A percentile compares a stretch with the other conserved stretches of the same genome.
Evolutionary conservation across 2,329 filamentous ascomycete genomes (phyloP).

Genomic region (Aureobasidium sp.): DNA sequence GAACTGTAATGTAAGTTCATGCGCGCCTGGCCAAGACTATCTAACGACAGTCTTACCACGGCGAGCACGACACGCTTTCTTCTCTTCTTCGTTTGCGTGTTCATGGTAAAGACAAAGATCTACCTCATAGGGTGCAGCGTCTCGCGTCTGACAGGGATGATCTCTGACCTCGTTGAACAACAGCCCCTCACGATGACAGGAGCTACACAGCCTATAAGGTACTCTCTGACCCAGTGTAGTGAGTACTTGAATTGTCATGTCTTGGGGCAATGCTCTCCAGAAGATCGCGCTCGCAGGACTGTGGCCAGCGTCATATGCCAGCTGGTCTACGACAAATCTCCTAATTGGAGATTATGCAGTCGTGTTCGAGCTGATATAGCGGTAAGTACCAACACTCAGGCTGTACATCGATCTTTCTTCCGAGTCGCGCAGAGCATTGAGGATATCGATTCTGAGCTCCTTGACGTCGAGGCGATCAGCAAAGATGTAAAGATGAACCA

Average conservation of each 20-base stretch:
- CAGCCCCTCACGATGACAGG: not conserved
- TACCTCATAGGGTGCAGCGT: not conserved
- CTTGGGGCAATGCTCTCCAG: not conserved
- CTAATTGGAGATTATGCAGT: not conserved
- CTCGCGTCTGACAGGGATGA: not conserved
- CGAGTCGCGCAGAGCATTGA: not conserved
- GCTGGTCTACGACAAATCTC: not conserved
- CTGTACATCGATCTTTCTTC: not conserved
- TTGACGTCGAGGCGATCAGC: not conserved
- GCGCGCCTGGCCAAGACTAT: not conserved
- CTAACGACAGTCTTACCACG: not conserved
- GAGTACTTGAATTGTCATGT: not conserved
- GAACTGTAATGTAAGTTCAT: not conserved
- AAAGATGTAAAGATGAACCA: not conserved
- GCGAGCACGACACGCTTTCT: not conserved
- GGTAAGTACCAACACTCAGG: not conserved
- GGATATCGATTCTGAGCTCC: not conserved
- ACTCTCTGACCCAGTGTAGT: not conserved
- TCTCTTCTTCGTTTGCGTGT: not conserved
- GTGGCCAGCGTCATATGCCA: not conserved
- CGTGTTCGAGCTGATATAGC: not conserved
- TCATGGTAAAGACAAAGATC: not conserved
- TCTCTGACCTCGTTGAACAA: not conserved
- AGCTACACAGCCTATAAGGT: not conserved
- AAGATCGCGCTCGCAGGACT: fast-evolving